Base-by-base conservation (phyloP, 768 basidiomycete species). In the Mycena maculata region DNA sequence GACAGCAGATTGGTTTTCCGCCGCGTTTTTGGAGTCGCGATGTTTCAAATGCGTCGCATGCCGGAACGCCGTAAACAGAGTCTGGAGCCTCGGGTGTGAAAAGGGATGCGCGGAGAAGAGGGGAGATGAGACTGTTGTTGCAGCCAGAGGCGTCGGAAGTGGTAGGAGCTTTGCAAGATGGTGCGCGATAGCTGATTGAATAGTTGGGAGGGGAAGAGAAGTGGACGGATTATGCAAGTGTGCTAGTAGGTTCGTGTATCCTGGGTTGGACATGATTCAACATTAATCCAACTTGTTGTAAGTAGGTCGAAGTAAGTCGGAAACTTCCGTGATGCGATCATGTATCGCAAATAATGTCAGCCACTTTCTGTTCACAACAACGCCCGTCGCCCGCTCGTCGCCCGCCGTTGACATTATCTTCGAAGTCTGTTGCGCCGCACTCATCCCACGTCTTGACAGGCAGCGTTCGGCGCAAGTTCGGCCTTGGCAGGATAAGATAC, bases 11-110 rank as follows among this genome's bases (percentile, higher is more conserved):
- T 75, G 75, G 12, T 78, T 78, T 70, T 45, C 68, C 18, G 64
- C 72, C 7, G 79, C 77, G 23, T 85, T 80, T 27, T 78, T 60
- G 38, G 87, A 69, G 22, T 79, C 76, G 49, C 82, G 80, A 58
- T 82, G 80, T 67, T 86, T 88, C 27, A 88, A 72, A 72, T 90
- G 88, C 4, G 84, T 74, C 5, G 88, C 87, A 79, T 90, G 87
- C 30, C 88, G 83, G 73, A 89, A 90, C 20, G 88, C 86, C 9
- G 81, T 84, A 8, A 82, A 74, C 10, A 91, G 81, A 0, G 84
- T 78, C 55, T 85, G 79, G 5, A 90, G 80, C 67, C 84, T 85
- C 12, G 79, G 73, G 65, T 85, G 74, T 18, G 84, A 80, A 55
- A 85, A 78, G 0, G 84, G 83, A 22, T 81, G 79, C 4, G 75